Conservation (phyloP, 352 stramenopile genomes). For the Thraustochytrium sp. region DNA sequence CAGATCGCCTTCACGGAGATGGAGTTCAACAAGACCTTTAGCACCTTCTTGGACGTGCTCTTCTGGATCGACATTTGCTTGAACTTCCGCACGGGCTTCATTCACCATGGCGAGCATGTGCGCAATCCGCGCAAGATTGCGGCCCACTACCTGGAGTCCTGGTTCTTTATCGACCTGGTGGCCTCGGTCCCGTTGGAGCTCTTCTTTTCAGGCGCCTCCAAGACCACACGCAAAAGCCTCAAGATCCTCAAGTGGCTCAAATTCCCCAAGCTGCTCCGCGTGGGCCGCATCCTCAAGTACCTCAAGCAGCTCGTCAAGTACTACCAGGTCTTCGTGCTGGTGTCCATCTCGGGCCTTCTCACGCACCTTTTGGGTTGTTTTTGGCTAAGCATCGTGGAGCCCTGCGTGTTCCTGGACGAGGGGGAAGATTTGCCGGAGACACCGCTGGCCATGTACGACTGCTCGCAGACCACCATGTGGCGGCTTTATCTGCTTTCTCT, state of each 20-base stretch:
- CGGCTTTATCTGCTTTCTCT: background rate
- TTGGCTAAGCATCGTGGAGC: background rate
- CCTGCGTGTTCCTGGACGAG: constrained; percentile 17
- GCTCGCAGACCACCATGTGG: background rate
- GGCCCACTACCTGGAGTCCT: constrained; percentile 51
- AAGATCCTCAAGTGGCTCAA: constrained; percentile 47
- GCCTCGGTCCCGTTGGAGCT: constrained; percentile 53
- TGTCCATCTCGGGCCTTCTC: background rate
- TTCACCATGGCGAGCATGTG: constrained; percentile 47
- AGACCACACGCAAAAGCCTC: constrained; percentile 27
- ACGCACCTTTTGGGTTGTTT: background rate
- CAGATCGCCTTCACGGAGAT: constrained; percentile 36
- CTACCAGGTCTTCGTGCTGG: background rate
- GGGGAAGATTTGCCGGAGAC: background rate
- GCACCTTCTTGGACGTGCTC: constrained; percentile 40
- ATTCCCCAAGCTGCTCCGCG: constrained; percentile 50
- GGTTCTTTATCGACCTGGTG: constrained; percentile 56
- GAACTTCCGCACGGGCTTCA: constrained; percentile 56
- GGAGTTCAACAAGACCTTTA: background rate
- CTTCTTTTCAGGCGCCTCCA: background rate
- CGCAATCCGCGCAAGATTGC: constrained; percentile 50
- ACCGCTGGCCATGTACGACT: background rate
- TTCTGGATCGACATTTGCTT: constrained; percentile 55
- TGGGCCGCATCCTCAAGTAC: constrained; percentile 33
- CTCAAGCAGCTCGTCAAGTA: constrained; percentile 19